Percentiles rank a stretch among this genome's conserved stretches.
Conservation (phyloP, 2,329 filamentous ascomycete species). For the Keithomyces neogunnii region DNA sequence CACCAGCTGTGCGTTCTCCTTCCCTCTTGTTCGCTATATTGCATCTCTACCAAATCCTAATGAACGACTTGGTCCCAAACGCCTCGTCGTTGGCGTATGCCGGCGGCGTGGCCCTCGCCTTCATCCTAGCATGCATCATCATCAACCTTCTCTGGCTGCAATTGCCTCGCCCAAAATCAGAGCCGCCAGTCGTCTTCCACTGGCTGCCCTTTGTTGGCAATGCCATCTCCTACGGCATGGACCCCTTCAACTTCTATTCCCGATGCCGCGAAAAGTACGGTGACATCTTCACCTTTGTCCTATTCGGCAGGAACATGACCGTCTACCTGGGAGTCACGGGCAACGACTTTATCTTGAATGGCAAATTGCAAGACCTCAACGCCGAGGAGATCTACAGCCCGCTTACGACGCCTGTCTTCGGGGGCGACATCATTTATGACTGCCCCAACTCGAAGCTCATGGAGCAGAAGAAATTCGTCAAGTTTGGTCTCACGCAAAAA, state of each 20-base stretch:
- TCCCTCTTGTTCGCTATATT: too few relatives aligned
- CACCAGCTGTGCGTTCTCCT: too few relatives aligned
- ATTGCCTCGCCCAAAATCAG: conserved; percentile 12
- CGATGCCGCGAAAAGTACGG: conserved; percentile 51
- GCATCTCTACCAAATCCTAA: too few relatives aligned
- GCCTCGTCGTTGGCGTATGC: too few relatives aligned
- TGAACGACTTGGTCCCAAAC: too few relatives aligned
- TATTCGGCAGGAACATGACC: conserved; percentile 42
- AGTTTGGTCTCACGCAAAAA: conserved; percentile 58
- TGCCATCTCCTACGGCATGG: conserved; percentile 63
- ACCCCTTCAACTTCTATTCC: conserved; percentile 61
- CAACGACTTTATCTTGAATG: conserved; percentile 50
- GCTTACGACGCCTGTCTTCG: conserved; percentile 54
- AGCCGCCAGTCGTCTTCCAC: conserved; percentile 49
- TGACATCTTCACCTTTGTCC: conserved; percentile 45
- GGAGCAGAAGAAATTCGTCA: conserved; percentile 83
- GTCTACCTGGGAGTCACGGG: conserved; percentile 40
- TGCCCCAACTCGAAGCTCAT: conserved; percentile 78
- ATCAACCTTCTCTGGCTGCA: too few relatives aligned
- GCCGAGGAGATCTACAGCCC: conserved; percentile 46
- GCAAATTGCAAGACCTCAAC: conserved; percentile 42
- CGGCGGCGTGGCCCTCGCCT: too few relatives aligned
- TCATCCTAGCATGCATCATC: too few relatives aligned
- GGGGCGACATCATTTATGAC: conserved; percentile 73
- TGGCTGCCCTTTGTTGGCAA: conserved; percentile 58